Percentiles rank a stretch among this genome's conserved stretches.
These are phyloP conservation scores for Rhypophila decipiens DNA, from an alignment of 495 filamentous ascomycete genomes.

Conservation along the genomic window DNA sequence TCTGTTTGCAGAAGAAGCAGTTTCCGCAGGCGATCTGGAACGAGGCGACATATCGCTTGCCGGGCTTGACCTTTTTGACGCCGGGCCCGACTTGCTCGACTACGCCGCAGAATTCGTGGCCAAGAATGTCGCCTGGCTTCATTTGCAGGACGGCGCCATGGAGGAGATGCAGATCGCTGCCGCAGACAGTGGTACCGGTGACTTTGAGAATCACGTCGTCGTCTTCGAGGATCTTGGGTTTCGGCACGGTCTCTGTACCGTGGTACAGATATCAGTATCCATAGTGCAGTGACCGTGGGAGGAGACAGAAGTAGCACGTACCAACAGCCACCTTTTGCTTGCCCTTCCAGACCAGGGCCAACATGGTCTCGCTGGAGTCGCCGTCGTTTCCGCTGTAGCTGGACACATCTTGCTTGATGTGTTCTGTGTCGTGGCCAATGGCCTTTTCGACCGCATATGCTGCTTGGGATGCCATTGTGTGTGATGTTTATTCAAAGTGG, in stretches of 20 bases:
- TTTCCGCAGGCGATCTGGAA: constrained; percentile 80
- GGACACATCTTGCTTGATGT: constrained; percentile 54
- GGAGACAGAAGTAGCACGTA: too few species aligned
- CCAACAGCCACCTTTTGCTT: constrained; percentile 58
- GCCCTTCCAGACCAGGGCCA: constrained; percentile 66
- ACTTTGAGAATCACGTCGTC: constrained; percentile 78
- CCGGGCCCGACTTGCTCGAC: constrained; percentile 64
- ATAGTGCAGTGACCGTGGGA: too few species aligned
- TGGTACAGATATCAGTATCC: background rate
- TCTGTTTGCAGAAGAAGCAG: constrained; percentile 73
- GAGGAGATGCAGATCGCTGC: constrained; percentile 75
- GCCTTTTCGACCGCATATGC: constrained; percentile 59
- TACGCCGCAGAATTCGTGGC: constrained; percentile 83
- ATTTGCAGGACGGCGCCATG: constrained; percentile 68
- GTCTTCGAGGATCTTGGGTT: constrained; percentile 64
- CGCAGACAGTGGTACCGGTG: constrained; percentile 82
- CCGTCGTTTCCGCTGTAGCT: constrained; percentile 39
- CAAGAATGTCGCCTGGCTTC: constrained; percentile 78
- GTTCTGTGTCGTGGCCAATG: constrained; percentile 57
- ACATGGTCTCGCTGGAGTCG: constrained; percentile 56
- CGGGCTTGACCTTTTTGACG: constrained; percentile 50
- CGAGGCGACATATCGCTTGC: constrained; percentile 74
- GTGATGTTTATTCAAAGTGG: background rate
- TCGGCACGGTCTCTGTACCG: constrained; percentile 26
- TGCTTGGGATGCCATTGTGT: constrained; percentile 52